phyloP scores from a whole-genome alignment of 768 basidiomycete species.

The Infundibulicybe gibba region DNA sequence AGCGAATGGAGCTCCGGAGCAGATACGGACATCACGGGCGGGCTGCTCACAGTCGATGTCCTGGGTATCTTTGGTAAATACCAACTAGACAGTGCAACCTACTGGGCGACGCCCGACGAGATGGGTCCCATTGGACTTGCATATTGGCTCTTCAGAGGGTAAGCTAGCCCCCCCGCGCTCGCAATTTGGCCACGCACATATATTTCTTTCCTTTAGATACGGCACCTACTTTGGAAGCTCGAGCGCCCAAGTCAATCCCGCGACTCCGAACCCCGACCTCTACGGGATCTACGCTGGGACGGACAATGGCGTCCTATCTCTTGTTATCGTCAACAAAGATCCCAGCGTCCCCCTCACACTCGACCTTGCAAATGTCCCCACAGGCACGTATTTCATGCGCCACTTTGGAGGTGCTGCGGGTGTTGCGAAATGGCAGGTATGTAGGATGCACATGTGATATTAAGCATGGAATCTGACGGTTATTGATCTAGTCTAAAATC shows the following conservation, averaged over 20 bases:
- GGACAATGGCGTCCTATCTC: conserved; percentile 31
- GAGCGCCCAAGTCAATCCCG: conserved; percentile 42
- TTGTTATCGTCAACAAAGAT: conserved; percentile 53
- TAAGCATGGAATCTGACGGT: background rate
- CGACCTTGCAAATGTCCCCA: conserved; percentile 38
- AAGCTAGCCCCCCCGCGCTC: conserved; percentile 4
- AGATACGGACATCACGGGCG: conserved; percentile 51
- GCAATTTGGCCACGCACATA: background rate
- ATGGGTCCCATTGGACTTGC: conserved; percentile 47
- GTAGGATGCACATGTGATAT: conserved; percentile 6
- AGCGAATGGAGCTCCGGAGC: conserved; percentile 47
- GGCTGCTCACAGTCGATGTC: conserved; percentile 45
- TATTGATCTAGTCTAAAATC: conserved; percentile 22
- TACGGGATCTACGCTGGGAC: conserved; percentile 46
- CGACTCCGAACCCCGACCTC: conserved; percentile 33
- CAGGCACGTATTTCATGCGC: conserved; percentile 48
- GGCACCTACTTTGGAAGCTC: conserved; percentile 41
- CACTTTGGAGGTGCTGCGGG: conserved; percentile 55
- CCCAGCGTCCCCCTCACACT: conserved; percentile 33
- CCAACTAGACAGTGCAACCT: conserved; percentile 47
- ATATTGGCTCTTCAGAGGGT: conserved; percentile 57
- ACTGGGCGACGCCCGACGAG: conserved; percentile 48
- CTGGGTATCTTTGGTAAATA: conserved; percentile 51
- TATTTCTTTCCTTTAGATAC: conserved; percentile 22
- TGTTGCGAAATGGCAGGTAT: conserved; percentile 52